phyloP scores from a whole-genome alignment of 208 protist species.

The Crithidia fasciculata region DNA sequence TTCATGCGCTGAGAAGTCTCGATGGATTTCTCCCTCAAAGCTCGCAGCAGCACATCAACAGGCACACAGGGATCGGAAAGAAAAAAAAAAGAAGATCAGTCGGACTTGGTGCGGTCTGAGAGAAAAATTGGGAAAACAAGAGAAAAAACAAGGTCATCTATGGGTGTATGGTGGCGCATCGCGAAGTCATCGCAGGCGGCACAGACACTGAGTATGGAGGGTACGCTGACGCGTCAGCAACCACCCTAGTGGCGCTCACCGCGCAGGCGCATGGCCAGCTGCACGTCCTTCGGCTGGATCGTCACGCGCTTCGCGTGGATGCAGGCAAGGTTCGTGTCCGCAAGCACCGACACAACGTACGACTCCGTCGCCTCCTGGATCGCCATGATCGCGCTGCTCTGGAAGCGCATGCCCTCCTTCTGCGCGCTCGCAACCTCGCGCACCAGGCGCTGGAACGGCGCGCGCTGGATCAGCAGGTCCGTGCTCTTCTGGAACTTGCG shows the following conservation, averaged over 20 bases:
- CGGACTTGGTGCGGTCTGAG: slow-evolving; percentile 87
- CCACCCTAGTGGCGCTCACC: slow-evolving; percentile 47
- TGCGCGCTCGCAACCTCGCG: slow-evolving; percentile 80
- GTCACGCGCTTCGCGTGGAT: slow-evolving; percentile 90
- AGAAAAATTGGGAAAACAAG: too few relatives aligned
- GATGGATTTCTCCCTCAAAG: too few relatives aligned
- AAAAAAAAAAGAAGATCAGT: neutral
- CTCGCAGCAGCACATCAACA: too few relatives aligned
- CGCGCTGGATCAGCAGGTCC: slow-evolving; percentile 88
- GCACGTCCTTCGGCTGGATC: slow-evolving; percentile 82
- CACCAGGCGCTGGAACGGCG: slow-evolving; percentile 90
- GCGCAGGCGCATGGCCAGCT: slow-evolving; percentile 43
- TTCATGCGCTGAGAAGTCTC: too few relatives aligned
- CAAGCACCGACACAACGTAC: slow-evolving; percentile 90
- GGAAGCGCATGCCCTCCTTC: slow-evolving; percentile 88
- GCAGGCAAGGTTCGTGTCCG: slow-evolving; percentile 91
- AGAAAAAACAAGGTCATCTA: neutral
- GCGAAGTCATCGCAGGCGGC: too few relatives aligned
- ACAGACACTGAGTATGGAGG: too few relatives aligned
- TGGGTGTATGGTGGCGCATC: neutral
- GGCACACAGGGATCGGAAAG: slow-evolving; percentile 1
- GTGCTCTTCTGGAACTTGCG: slow-evolving; percentile 74
- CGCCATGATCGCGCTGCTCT: slow-evolving; percentile 81
- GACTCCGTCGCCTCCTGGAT: slow-evolving; percentile 87
- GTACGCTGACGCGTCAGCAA: neutral